These are phyloP conservation scores for Dispira simplex DNA, from an alignment of 192 early-diverging fungal species.

Conservation along the genomic window DNA sequence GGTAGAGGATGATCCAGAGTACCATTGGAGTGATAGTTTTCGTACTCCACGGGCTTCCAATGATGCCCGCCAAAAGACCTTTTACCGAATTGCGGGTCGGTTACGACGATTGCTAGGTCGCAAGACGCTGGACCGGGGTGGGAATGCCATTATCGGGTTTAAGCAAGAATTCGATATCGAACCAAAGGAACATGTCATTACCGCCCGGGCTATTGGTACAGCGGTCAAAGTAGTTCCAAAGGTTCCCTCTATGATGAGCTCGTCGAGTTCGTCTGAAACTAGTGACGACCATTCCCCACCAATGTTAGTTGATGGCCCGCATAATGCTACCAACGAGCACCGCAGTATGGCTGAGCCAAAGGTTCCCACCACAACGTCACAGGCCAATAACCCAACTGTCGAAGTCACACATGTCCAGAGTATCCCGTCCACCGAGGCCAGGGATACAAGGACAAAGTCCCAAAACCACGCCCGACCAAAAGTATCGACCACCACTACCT, in stretches of 20 bases:
- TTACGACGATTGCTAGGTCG: constrained; percentile 55
- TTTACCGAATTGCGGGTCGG: constrained; percentile 52
- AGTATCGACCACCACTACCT: too few relatives aligned
- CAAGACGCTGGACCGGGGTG: constrained; percentile 55
- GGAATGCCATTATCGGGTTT: constrained; percentile 58
- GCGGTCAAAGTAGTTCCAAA: constrained; percentile 37
- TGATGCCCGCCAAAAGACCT: constrained; percentile 49
- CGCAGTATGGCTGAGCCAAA: too few relatives aligned
- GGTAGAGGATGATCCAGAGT: constrained; percentile 63
- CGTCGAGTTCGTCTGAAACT: too few relatives aligned
- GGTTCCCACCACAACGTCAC: too few relatives aligned
- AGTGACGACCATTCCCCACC: too few relatives aligned
- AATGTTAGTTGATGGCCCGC: too few relatives aligned
- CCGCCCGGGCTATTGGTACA: constrained; percentile 58
- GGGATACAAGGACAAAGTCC: too few relatives aligned
- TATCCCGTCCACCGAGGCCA: too few relatives aligned
- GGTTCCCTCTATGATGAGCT: not conserved
- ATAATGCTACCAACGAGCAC: too few relatives aligned
- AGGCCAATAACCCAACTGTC: too few relatives aligned
- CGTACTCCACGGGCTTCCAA: constrained; percentile 63
- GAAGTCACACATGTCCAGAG: too few relatives aligned
- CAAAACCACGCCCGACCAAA: too few relatives aligned
- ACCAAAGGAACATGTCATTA: constrained; percentile 50
- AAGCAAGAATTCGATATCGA: constrained; percentile 66
- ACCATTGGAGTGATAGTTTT: constrained; percentile 69